These are phyloP conservation scores for Schizosaccharomyces lindneri DNA, from an alignment of 805 yeast species.

Conservation along the genomic window DNA sequence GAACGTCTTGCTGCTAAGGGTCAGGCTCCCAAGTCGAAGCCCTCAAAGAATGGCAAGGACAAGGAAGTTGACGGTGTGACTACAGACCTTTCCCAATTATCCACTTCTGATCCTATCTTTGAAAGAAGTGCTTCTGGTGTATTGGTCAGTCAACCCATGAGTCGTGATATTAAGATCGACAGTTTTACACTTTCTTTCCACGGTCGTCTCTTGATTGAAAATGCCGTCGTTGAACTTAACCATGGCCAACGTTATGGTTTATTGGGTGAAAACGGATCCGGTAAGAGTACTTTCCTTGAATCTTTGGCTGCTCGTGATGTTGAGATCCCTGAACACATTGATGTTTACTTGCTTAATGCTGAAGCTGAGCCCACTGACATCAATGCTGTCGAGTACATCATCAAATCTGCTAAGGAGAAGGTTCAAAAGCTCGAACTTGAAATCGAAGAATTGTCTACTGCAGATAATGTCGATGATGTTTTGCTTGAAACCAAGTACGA, in stretches of 20 bases:
- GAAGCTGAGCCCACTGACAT: constrained; percentile 88
- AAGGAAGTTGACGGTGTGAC: neutral
- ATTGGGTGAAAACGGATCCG: constrained; percentile 96
- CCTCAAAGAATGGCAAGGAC: neutral
- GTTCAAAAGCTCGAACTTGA: constrained; percentile 71
- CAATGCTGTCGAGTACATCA: constrained; percentile 88
- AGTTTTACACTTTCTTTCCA: constrained; percentile 30
- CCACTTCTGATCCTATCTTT: neutral
- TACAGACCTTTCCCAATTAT: neutral
- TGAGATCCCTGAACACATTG: constrained; percentile 81
- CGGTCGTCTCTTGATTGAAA: constrained; percentile 89
- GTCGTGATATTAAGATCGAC: constrained; percentile 79
- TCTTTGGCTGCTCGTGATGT: constrained; percentile 88
- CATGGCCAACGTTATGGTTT: constrained; percentile 95
- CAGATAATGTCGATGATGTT: constrained; percentile 84
- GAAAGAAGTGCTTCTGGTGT: constrained; percentile 41
- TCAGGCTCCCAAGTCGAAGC: neutral
- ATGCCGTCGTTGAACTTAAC: constrained; percentile 74
- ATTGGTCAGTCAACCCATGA: constrained; percentile 61
- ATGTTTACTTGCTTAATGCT: constrained; percentile 80
- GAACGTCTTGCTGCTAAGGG: constrained; percentile 1
- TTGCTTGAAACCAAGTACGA: constrained; percentile 73
- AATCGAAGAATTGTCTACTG: constrained; percentile 71
- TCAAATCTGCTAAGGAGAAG: constrained; percentile 84
- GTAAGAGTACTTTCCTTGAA: constrained; percentile 84